phyloP scores from a whole-genome alignment of 768 basidiomycete species.

The Lactarius akahatsu region DNA sequence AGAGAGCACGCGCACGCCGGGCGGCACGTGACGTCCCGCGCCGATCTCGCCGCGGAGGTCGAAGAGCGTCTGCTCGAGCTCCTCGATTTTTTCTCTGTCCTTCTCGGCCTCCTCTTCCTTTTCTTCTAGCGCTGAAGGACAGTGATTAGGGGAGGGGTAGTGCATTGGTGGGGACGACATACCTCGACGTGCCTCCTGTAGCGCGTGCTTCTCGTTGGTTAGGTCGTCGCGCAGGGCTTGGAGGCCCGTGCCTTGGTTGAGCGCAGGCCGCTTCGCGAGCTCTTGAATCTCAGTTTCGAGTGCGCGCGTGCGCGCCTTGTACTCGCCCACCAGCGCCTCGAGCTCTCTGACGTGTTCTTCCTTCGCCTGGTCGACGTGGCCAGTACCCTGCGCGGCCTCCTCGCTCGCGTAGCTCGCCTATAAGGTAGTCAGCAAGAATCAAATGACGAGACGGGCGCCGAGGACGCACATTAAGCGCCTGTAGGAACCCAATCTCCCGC shows the following conservation, averaged over 20 bases:
- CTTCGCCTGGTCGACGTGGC: constrained; percentile 40
- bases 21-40: constrained; percentile 71
- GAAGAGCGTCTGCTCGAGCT: constrained; percentile 76
- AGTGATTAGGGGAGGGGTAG: neutral
- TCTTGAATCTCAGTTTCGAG: constrained; percentile 51
- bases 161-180: neutral
- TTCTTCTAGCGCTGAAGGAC: constrained; percentile 46
- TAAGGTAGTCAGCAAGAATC: neutral
- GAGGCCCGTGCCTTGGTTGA: constrained; percentile 31
- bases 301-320: constrained; percentile 48
- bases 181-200: constrained; percentile 45
- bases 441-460: no score
- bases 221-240: constrained; percentile 44
- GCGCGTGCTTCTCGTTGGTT: constrained; percentile 36
- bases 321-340: constrained; percentile 53
- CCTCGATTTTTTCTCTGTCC: constrained; percentile 57
- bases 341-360: constrained; percentile 51
- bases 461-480: constrained; percentile 60
- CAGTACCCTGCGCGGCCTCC: constrained; percentile 40
- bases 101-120: constrained; percentile 38
- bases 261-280: constrained; percentile 39
- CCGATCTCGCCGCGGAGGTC: constrained; percentile 76
- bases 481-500: constrained; percentile 63
- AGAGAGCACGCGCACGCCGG: constrained; percentile 62
- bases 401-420: constrained; percentile 68